These are phyloP conservation scores for Pseudogymnoascus sp. DNA, from an alignment of 2,329 filamentous ascomycete genomes.

Conservation along the genomic window DNA sequence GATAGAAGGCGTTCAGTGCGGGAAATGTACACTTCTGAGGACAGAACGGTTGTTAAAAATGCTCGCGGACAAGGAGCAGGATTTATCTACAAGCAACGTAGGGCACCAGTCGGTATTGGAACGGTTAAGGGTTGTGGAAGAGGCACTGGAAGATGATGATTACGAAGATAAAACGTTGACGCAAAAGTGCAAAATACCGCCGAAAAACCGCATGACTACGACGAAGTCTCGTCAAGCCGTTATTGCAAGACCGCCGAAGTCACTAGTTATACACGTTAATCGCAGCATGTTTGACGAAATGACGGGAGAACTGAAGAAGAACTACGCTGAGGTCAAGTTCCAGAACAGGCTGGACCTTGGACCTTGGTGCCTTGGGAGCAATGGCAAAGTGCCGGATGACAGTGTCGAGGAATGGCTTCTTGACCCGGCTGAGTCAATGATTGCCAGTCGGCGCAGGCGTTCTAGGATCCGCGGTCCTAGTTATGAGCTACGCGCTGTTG, in stretches of 20 bases:
- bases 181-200: conserved; percentile 57
- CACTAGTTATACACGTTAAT: conserved; percentile 81
- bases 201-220: conserved; percentile 62
- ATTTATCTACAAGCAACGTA: conserved; percentile 8
- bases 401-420: conserved; percentile 59
- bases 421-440: conserved; percentile 65
- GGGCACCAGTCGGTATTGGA: conserved; percentile 32
- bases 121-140: conserved; percentile 58
- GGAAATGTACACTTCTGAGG: conserved; percentile 75
- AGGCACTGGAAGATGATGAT: conserved; percentile 69
- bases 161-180: conserved; percentile 63
- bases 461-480: conserved; percentile 50
- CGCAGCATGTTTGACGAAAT: conserved; percentile 82
- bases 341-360: conserved; percentile 67
- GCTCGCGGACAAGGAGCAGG: conserved; percentile 32
- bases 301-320: conserved; percentile 76
- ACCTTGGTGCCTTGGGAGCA: conserved; percentile 74
- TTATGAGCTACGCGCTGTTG: conserved; percentile 74
- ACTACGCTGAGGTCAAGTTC: conserved; percentile 71
- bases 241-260: conserved; percentile 72
- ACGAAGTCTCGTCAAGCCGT: conserved; percentile 89
- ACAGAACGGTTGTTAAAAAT: conserved; percentile 41
- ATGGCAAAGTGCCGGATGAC: conserved; percentile 18
- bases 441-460: conserved; percentile 46
- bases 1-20: conserved; percentile 85